These are phyloP conservation scores for Colletotrichum plurivorum DNA, from an alignment of 2,329 filamentous ascomycete species.

Conservation along the genomic window DNA sequence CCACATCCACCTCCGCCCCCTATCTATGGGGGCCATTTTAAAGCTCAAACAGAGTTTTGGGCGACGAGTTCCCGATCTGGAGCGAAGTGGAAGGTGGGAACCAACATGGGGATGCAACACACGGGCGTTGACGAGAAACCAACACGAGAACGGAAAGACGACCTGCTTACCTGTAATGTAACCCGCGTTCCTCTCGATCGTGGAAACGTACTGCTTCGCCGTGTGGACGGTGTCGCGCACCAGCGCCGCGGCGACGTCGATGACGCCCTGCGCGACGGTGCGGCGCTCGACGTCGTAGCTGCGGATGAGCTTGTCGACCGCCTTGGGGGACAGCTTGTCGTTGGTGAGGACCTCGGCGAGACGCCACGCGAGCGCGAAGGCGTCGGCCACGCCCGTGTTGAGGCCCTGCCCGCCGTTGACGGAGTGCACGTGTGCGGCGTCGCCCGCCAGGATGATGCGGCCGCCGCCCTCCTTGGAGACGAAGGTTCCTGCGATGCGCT, in stretches of 20 bases:
- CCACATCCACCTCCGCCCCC: not conserved
- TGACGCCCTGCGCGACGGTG: constrained; percentile 59
- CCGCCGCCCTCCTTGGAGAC: constrained; percentile 56
- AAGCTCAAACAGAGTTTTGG: constrained; percentile 15
- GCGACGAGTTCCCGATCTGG: not conserved
- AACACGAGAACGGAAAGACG: not conserved
- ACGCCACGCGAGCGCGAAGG: constrained; percentile 67
- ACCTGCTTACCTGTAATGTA: constrained; percentile 59
- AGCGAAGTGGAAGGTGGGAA: too few relatives aligned
- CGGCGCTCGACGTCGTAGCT: constrained; percentile 62
- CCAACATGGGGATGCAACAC: too few relatives aligned
- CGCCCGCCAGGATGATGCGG: constrained; percentile 63
- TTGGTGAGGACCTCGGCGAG: constrained; percentile 54
- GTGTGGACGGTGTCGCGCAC: constrained; percentile 60
- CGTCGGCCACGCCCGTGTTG: constrained; percentile 65
- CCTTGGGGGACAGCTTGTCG: constrained; percentile 42
- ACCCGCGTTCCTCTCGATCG: constrained; percentile 62
- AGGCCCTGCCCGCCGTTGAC: constrained; percentile 65
- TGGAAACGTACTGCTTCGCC: constrained; percentile 61
- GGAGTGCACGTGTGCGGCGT: constrained; percentile 65
- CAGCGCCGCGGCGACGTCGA: constrained; percentile 61
- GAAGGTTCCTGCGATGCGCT: constrained; percentile 66
- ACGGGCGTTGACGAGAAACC: not conserved
- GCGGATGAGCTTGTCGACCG: constrained; percentile 49
- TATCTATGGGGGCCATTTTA: not conserved